Conservation (phyloP, 2,329 filamentous ascomycete genomes). For the Fusarium sp. region DNA sequence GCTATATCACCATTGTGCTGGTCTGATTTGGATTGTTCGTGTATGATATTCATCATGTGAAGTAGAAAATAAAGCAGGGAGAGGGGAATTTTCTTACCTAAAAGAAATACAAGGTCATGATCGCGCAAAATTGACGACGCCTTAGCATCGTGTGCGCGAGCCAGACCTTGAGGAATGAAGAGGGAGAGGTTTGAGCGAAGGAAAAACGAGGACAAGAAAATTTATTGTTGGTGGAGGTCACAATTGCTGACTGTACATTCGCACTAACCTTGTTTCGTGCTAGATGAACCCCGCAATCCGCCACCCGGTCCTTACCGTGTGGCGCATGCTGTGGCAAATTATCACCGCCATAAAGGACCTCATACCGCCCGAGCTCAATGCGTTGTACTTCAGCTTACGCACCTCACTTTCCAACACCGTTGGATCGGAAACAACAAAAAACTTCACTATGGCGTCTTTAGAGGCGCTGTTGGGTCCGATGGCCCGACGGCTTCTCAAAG, state of each 20-base stretch:
- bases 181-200: conserved; percentile 23
- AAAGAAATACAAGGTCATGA: conserved; percentile 20
- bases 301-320: conserved; percentile 39
- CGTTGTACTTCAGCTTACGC: conserved; percentile 24
- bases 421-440: conserved; percentile 35
- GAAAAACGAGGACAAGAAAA: conserved; percentile 34
- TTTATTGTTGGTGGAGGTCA: conserved; percentile 40
- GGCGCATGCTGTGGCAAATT: conserved; percentile 49
- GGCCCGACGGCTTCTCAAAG: conserved; percentile 64
- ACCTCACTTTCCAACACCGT: conserved; percentile 35
- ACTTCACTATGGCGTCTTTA: conserved; percentile 61
- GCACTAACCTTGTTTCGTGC: conserved; percentile 37
- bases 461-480: conserved; percentile 67
- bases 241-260: conserved; percentile 33
- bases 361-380: conserved; percentile 21
- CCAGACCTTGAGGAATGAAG: conserved; percentile 37
- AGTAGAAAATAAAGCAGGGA: conserved; percentile 8
- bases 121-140: conserved; percentile 21
- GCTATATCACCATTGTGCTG: conserved; percentile 61
- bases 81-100: conserved; percentile 35
- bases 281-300: conserved; percentile 39
- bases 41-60: conserved; percentile 49
- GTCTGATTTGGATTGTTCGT: conserved; percentile 74
- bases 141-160: conserved; percentile 35
- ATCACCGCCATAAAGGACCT: conserved; percentile 39